phyloP scores from a whole-genome alignment of 2,329 filamentous ascomycete genomes.

The Lecanosticta acicola region DNA sequence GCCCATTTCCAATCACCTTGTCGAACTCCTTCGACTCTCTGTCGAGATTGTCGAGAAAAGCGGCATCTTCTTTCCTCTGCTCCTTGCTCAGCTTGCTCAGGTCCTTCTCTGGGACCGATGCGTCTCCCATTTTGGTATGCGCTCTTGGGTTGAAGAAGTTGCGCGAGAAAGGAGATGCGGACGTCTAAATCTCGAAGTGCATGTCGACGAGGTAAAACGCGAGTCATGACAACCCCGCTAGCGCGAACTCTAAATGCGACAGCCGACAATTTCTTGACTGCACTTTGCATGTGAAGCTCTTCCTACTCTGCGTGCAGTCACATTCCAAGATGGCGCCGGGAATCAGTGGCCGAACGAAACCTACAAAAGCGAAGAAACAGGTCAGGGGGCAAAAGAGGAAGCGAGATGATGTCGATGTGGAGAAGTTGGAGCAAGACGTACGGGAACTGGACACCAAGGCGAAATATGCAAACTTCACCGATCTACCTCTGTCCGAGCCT shows the following conservation, averaged over 20 bases:
- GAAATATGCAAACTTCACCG: constrained; percentile 64
- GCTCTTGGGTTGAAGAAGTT: not conserved
- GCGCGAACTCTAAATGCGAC: constrained; percentile 9
- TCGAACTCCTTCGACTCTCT: constrained; percentile 83
- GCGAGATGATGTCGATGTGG: constrained; percentile 21
- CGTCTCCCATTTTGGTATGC: constrained; percentile 5
- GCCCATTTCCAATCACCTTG: constrained; percentile 57
- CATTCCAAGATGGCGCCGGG: constrained; percentile 19
- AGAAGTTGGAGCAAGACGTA: constrained; percentile 36
- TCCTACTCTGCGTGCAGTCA: not conserved
- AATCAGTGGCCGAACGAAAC: constrained; percentile 41
- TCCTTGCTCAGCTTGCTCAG: constrained; percentile 29
- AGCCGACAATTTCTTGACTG: constrained; percentile 6
- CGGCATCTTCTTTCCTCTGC: constrained; percentile 50
- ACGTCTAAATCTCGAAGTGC: too few relatives aligned
- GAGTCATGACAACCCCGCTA: constrained; percentile 2
- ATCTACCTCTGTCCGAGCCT: constrained; percentile 78
- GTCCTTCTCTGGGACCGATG: constrained; percentile 25
- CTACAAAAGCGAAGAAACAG: constrained; percentile 54
- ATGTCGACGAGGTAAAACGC: constrained; percentile 2
- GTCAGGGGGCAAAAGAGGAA: constrained; percentile 32
- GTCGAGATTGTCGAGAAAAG: constrained; percentile 75
- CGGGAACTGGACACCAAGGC: constrained; percentile 52
- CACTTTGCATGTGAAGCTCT: constrained; percentile 10
- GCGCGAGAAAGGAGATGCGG: not conserved